Evolutionary conservation across 108 stramenopile species (phyloP), one percentile per base, ranked within the genome.

Genomic region (Bacterosira constricta): DNA sequence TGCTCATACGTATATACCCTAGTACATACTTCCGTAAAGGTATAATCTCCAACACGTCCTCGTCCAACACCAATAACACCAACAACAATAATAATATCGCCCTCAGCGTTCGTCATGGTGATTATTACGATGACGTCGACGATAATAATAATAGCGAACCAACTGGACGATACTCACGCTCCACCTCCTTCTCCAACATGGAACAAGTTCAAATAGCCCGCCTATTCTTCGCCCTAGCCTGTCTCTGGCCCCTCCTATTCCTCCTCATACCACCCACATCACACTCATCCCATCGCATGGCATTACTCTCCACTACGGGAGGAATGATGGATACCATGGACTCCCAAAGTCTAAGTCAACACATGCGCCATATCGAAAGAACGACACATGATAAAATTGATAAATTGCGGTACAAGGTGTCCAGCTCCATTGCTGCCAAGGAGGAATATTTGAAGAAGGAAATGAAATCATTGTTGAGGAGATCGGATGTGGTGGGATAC

Each of bases 401-500:
- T 53, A 35, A 56, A 3, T 10, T 68, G 21, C 66, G 66, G 18
- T 37, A 39, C 1, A 18, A 35, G 1, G 35, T 37, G 42, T 59
- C 69, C 12, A 17, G 35, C 42, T 25, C 31, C 31, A 20, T 56
- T 6, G 17, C 32, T n/a, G 41, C 46, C 45, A 58, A 69, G 35
- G 42, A 36, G 10, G 17, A n/a, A 45, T 47, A 58, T 49, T 36
- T 70, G 1, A 27, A 21, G 36, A n/a, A 59, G 7, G 69, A 59
- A 36, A 58, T 58, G 69, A 38, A 21, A 26, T 35, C 56, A 26
- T 37, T 79, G 6, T 45, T 92, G 61, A 85, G 85, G 69, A 83
- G 88, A 8, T 85, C 85, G 9, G 92, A 93, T 60, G 62, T 89
- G 25, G 74, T 88, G 74, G 92, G 92, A 25, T 93, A 90, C 55